Conservation (phyloP, 352 stramenopile species). For the Phytophthora fragariae region DNA sequence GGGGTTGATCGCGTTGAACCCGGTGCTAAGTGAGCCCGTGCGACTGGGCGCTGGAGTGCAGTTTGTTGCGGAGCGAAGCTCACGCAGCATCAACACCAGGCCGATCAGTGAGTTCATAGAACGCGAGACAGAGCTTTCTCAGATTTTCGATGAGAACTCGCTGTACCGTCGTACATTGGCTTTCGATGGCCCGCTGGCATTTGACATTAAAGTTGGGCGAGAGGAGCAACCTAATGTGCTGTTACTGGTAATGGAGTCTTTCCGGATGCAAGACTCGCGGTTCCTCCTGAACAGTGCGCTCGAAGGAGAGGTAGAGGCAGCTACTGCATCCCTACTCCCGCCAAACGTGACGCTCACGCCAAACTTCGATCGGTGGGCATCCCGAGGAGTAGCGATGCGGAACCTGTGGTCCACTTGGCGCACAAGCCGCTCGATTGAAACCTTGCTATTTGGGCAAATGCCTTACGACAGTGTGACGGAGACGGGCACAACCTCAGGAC, state of each 20-base stretch:
- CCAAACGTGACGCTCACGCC: constrained; percentile 66
- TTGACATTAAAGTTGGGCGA: constrained; percentile 52
- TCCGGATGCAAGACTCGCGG: constrained; percentile 63
- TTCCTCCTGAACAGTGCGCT: constrained; percentile 43
- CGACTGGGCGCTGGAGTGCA: constrained; percentile 38
- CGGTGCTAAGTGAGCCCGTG: constrained; percentile 58
- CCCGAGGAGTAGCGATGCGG: constrained; percentile 53
- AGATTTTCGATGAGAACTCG: constrained; percentile 48
- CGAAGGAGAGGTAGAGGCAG: constrained; percentile 35
- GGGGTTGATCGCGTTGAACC: constrained; percentile 63
- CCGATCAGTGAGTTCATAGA: constrained; percentile 58
- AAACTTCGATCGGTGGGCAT: constrained; percentile 68
- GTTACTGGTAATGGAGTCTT: constrained; percentile 73
- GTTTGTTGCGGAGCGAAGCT: constrained; percentile 26
- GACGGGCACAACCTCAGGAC: constrained; percentile 57
- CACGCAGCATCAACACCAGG: constrained; percentile 24
- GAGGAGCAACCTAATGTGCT: constrained; percentile 67
- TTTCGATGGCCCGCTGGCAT: constrained; percentile 62
- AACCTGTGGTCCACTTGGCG: constrained; percentile 76
- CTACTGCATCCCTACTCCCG: constrained; percentile 42
- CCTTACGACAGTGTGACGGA: constrained; percentile 66
- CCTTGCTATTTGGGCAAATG: constrained; percentile 69
- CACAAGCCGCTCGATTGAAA: constrained; percentile 76
- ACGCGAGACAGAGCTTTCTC: constrained; percentile 47
- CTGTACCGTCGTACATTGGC: constrained; percentile 57